A percentile compares a stretch with the other conserved stretches of the same genome.
phyloP scores from a whole-genome alignment of 2,329 filamentous ascomycete species.

The Ophiostoma piceae region DNA sequence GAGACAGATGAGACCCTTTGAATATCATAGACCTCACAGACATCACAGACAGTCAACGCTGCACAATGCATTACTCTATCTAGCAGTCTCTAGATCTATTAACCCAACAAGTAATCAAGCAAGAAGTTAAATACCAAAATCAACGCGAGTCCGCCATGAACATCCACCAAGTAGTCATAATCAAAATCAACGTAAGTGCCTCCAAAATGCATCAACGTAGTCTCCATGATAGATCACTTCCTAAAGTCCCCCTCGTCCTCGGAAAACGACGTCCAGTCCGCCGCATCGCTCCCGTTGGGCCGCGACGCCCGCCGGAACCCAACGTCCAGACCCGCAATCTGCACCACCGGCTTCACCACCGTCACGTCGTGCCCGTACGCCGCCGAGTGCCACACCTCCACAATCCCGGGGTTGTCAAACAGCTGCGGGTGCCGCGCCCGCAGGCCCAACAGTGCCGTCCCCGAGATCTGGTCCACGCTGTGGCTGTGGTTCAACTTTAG shows the following conservation, averaged over 20 bases:
- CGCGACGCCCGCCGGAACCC: constrained; percentile 42
- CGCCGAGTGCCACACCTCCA: constrained; percentile 46
- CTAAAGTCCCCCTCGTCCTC: constrained; percentile 18
- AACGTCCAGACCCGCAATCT: constrained; percentile 41
- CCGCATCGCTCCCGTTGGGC: constrained; percentile 44
- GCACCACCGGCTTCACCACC: constrained; percentile 39
- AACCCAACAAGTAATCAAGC: neutral
- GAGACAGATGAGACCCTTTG: no score
- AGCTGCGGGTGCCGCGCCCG: constrained; percentile 48
- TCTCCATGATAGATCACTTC: neutral
- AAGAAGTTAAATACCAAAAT: neutral
- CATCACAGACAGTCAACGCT: no score
- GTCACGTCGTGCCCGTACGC: constrained; percentile 39
- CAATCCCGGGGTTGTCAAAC: constrained; percentile 38
- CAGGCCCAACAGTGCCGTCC: constrained; percentile 53
- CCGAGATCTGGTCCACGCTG: constrained; percentile 61
- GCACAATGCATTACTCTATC: neutral
- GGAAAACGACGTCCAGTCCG: no score
- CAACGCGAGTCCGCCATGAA: no score
- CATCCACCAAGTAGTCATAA: no score
- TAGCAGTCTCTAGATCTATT: neutral
- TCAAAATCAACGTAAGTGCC: neutral
- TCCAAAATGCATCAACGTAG: neutral
- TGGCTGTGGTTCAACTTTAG: constrained; percentile 53
- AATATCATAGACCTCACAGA: no score